Evolutionary conservation across 441 rosid genomes (phyloP).

Genomic region (Gossypium gossypioides): DNA sequence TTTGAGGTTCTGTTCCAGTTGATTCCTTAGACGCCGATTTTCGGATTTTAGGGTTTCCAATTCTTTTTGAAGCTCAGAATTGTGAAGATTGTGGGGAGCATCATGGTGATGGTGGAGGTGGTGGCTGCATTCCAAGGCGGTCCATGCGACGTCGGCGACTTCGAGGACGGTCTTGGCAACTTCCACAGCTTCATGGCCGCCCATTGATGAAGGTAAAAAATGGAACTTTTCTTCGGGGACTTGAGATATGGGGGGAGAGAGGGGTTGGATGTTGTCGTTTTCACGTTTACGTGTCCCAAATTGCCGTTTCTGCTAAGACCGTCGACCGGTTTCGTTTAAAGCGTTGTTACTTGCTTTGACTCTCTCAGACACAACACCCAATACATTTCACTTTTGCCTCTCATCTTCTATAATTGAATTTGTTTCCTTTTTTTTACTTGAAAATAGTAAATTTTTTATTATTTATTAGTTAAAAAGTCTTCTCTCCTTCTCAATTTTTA

Average conservation of each 20-base stretch:
- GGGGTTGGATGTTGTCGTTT: neutral
- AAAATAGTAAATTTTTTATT: no score
- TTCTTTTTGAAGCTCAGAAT: conserved; percentile 21
- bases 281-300: no score
- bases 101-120: conserved; percentile 33
- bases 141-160: conserved; percentile 83
- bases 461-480: no score
- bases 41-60: conserved; percentile 49
- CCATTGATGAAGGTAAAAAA: conserved; percentile 27
- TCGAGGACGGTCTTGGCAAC: conserved; percentile 80
- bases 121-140: conserved; percentile 55
- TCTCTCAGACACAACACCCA: no score
- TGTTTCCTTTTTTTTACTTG: no score
- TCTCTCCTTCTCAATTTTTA: no score
- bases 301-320: no score
- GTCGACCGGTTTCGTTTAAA: no score
- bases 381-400: no score
- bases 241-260: neutral
- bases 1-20: conserved; percentile 62
- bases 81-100: conserved; percentile 16
- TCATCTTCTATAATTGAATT: no score
- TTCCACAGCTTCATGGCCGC: conserved; percentile 59
- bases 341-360: no score
- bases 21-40: conserved; percentile 45
- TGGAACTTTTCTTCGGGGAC: neutral